phyloP scores from a whole-genome alignment of 768 basidiomycete genomes.

The Serpula lacrymans region DNA sequence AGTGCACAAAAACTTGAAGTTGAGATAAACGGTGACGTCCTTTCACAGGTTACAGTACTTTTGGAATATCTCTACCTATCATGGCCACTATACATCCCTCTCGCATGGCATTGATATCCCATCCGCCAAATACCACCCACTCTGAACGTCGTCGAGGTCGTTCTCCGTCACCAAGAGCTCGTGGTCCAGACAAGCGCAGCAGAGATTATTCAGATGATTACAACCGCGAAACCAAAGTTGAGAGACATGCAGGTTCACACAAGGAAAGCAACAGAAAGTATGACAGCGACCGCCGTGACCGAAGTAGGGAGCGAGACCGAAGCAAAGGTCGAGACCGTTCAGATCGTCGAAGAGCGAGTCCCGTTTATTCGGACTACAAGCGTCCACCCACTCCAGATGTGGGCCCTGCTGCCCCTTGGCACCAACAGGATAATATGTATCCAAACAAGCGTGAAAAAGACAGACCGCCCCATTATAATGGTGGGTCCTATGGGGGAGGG shows the following conservation, averaged over 20 bases:
- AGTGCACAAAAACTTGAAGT: too few species aligned
- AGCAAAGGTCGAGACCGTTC: conserved; percentile 18
- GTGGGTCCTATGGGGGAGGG: conserved; percentile 29
- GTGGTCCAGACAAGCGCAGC: conserved; percentile 22
- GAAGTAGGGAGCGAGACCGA: conserved; percentile 19
- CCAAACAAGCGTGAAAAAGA: conserved; percentile 33
- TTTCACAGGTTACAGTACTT: too few species aligned
- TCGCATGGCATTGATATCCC: conserved; percentile 63
- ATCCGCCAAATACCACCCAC: conserved; percentile 21
- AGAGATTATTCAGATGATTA: conserved; percentile 27
- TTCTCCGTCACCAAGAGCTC: conserved; percentile 42
- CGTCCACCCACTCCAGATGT: conserved; percentile 36
- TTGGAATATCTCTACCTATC: too few species aligned
- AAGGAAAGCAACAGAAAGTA: conserved; percentile 8
- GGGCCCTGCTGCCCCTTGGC: conserved; percentile 39
- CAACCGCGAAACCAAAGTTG: conserved; percentile 20
- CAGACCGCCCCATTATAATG: conserved; percentile 23
- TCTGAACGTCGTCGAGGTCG: conserved; percentile 27
- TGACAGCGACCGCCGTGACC: conserved; percentile 15
- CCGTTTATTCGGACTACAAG: conserved; percentile 58
- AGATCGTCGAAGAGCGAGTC: conserved; percentile 44
- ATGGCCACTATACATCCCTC: conserved; percentile 81
- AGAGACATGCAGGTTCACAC: conserved; percentile 8
- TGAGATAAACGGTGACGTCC: too few species aligned
- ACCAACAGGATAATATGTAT: conserved; percentile 57